Percentiles rank a stretch among this genome's conserved stretches.
These are phyloP conservation scores for Hypericum perforatum DNA, from an alignment of 345 rosid genomes.

Conservation along the genomic window DNA sequence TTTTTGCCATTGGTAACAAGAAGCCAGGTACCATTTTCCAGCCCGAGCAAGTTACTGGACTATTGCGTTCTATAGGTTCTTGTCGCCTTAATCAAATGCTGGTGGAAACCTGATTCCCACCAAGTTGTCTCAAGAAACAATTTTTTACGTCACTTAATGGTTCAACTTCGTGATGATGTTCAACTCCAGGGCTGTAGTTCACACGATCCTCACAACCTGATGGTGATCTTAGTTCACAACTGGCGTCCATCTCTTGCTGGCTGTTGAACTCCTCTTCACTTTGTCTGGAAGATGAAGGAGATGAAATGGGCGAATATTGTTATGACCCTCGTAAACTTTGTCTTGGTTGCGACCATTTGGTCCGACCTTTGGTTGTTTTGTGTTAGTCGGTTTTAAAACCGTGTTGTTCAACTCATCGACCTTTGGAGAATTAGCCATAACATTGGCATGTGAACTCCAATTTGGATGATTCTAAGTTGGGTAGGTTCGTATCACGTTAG, in stretches of 20 bases:
- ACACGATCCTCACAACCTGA: slow-evolving; percentile 42
- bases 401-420: too few relatives aligned
- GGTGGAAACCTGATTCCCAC: slow-evolving; percentile 13
- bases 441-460: too few relatives aligned
- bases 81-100: slow-evolving; percentile 10
- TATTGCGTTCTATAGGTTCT: slow-evolving; percentile 12
- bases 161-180: slow-evolving; percentile 26
- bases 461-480: too few relatives aligned
- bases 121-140: slow-evolving; percentile 53
- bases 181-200: slow-evolving; percentile 25
- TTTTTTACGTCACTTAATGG: slow-evolving; percentile 55
- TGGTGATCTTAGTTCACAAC: slow-evolving; percentile 53
- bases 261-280: slow-evolving; percentile 54
- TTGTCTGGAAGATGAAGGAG: slow-evolving; percentile 42
- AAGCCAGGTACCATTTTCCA: slow-evolving; percentile 30
- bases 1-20: slow-evolving; percentile 39
- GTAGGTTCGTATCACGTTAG: too few relatives aligned
- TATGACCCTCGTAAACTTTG: too few relatives aligned
- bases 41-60: slow-evolving; percentile 25
- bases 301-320: slow-evolving; percentile 60
- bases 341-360: too few relatives aligned
- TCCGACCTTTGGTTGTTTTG: too few relatives aligned
- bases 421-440: too few relatives aligned
- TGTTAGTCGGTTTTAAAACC: too few relatives aligned
- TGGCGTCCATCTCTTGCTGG: slow-evolving; percentile 71